These are phyloP conservation scores for Aspergillus pseudoglaucus DNA, from an alignment of 2,329 filamentous ascomycete species.

Conservation along the genomic window DNA sequence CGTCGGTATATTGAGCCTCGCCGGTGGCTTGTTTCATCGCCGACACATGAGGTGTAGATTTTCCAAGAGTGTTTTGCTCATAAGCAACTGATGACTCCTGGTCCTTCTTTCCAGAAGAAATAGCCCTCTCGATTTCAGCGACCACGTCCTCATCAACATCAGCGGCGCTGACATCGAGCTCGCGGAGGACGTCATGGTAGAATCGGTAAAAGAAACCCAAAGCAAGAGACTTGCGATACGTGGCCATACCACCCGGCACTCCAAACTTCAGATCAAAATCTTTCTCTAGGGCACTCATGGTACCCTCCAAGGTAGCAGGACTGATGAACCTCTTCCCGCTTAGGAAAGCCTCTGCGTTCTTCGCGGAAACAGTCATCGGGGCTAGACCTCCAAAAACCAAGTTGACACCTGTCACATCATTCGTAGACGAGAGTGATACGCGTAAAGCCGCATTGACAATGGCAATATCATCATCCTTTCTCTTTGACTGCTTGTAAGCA, in stretches of 20 bases:
- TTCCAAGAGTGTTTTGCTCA: constrained; percentile 69
- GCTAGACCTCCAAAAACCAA: constrained; percentile 96
- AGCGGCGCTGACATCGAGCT: constrained; percentile 40
- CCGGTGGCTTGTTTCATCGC: constrained; percentile 82
- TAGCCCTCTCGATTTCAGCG: constrained; percentile 74
- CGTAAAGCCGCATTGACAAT: constrained; percentile 88
- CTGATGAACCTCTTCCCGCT: constrained; percentile 73
- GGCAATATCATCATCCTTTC: constrained; percentile 97
- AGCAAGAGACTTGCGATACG: constrained; percentile 84
- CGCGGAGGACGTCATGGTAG: constrained; percentile 80
- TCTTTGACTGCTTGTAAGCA: constrained; percentile 92
- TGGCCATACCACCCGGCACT: constrained; percentile 95
- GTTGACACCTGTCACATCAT: constrained; percentile 66
- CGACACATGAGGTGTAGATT: constrained; percentile 71
- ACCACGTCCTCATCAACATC: constrained; percentile 67
- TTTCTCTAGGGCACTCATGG: constrained; percentile 79
- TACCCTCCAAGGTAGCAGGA: constrained; percentile 75
- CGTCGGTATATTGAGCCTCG: constrained; percentile 83
- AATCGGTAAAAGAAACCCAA: constrained; percentile 96
- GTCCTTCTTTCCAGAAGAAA: constrained; percentile 50
- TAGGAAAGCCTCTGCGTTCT: constrained; percentile 67
- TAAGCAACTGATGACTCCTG: constrained; percentile 39
- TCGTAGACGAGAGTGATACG: constrained; percentile 61
- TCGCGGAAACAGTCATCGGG: constrained; percentile 77
- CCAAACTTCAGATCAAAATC: constrained; percentile 87